Evolutionary conservation across 2,329 filamentous ascomycete species (phyloP), one percentile per base, ranked within the genome.

Genomic region (Dothiorella sarmentorum): DNA sequence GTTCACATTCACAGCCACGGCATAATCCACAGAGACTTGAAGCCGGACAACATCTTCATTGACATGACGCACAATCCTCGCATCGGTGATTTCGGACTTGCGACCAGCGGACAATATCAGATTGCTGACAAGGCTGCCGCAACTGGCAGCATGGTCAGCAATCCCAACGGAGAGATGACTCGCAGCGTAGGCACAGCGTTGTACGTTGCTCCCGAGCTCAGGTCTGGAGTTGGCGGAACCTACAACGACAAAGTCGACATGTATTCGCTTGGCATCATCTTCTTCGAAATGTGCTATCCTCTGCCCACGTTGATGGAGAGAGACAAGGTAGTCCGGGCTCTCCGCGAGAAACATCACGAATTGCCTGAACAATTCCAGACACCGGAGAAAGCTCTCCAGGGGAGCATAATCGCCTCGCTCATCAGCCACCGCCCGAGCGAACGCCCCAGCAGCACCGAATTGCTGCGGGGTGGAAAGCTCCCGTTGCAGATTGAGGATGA

Each of bases 221-320:
- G 89, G 61, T 91, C 90, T 1, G 83, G 83, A 5, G 86, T 86
- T 5, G 82, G 82, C 29, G 88, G 88, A 3, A 86, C 86, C 61
- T 97, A 97, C 71, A 95, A 90, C 61, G 87, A 90, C 59, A 97
- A 97, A 73, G 92, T 97, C 1, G 94, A 99, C 82, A 97, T 99
- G 93, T 99, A 94, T 70, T 97, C 93, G 0, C 80, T 99, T 40
- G 94, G 94, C 0, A 89, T 99, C 63, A 97, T 99, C 59, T 96
- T 99, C 75, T 97, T 97, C 65, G 94, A 99, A 73, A 99, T 99
- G 94, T 95, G 89, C 68, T 79, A 84, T 63, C 76, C 81, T 3
- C 73, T 87, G 43, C 76, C 76, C 17, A 87, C 85, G 0, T 79
- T 76, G 2, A 87, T 86, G 82, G 85, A 88, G 67, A 78, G 85